phyloP scores from a whole-genome alignment of 1,139 yeast species.

The Candida sanyaensis region DNA sequence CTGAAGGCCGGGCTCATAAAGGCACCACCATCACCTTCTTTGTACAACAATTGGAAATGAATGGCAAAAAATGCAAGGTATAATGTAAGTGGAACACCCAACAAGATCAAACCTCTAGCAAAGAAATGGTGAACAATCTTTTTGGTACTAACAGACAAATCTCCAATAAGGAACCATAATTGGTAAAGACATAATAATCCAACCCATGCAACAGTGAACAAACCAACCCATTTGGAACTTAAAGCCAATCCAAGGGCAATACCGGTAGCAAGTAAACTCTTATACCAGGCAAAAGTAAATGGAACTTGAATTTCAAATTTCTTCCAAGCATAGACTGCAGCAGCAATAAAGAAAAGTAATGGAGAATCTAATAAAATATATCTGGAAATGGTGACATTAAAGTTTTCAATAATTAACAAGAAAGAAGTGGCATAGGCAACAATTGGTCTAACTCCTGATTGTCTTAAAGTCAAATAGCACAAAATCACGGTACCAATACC shows the following conservation, averaged over 20 bases:
- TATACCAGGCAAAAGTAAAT: conserved; percentile 70
- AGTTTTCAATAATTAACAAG: conserved; percentile 77
- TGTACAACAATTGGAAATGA: conserved; percentile 70
- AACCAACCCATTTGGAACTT: conserved; percentile 95
- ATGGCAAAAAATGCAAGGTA: conserved; percentile 75
- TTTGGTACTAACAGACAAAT: conserved; percentile 60
- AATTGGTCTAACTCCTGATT: conserved; percentile 82
- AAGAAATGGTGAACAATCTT: conserved; percentile 54
- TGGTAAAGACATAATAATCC: conserved; percentile 76
- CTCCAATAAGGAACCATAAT: conserved; percentile 89
- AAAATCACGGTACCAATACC: conserved; percentile 82
- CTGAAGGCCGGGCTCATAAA: conserved; percentile 92
- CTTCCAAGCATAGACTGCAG: conserved; percentile 77
- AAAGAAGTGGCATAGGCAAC: conserved; percentile 70
- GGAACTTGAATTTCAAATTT: conserved; percentile 80
- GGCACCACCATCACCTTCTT: conserved; percentile 86
- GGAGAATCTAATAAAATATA: conserved; percentile 92
- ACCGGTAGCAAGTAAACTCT: conserved; percentile 72
- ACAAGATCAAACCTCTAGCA: conserved; percentile 57
- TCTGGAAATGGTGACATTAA: conserved; percentile 86
- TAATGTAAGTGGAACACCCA: conserved; percentile 68
- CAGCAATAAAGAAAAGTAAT: conserved; percentile 85
- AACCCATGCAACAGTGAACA: conserved; percentile 92
- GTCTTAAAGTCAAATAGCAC: conserved; percentile 77
- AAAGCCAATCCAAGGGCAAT: conserved; percentile 84